Base-by-base conservation (phyloP, 768 basidiomycete genomes). In the Leccinum aurantiacum region DNA sequence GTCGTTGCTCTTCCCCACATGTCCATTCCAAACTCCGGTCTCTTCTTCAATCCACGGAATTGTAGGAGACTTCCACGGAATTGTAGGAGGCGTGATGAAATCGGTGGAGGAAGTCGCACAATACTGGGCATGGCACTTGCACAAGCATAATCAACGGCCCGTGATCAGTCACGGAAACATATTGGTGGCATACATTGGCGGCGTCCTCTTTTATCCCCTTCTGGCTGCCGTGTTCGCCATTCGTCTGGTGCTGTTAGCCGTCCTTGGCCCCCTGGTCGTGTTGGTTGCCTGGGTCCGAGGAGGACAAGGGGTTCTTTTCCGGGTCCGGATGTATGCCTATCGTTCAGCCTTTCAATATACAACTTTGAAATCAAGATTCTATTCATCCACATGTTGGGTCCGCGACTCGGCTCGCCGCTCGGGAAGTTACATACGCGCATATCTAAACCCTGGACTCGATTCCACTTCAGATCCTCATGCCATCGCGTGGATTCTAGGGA, bases 401-500 rank as follows among this genome's bases (percentile, higher is more conserved):
- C 49, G 46, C 38, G 29, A 56, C 29, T 41, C 29, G 8, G 47
- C 33, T 41, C n/a, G 48, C n/a, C 27, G 27, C n/a, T n/a, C 57
- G 24, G 38, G 57, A 33, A 33, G 49, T 8, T 22, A 31, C 31
- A n/a, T 53, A 13, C 33, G 31, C 24, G 11, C 29, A 47, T 53
- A 47, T 37, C 58, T 53, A 35, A 52, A 59, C 24, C 58, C 51
- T 14, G 29, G 10, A 17, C 57, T 15, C 10, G 17, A 59, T n/a
- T 25, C 33, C 13, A 10, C 27, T 25, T 46, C 44, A 24, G 53
- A 59, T 24, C 25, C 61, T 37, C 56, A 25, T 33, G 37, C 64
- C 6, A 63, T 69, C 6, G 46, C 55, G 44, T 69, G 67, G 67
- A 38, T 68, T 4, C 55, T 68, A 10, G 62, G 66, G 25, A 68